Base-by-base conservation (phyloP, 192 early-diverging fungal species). In the Podila horticola region DNA sequence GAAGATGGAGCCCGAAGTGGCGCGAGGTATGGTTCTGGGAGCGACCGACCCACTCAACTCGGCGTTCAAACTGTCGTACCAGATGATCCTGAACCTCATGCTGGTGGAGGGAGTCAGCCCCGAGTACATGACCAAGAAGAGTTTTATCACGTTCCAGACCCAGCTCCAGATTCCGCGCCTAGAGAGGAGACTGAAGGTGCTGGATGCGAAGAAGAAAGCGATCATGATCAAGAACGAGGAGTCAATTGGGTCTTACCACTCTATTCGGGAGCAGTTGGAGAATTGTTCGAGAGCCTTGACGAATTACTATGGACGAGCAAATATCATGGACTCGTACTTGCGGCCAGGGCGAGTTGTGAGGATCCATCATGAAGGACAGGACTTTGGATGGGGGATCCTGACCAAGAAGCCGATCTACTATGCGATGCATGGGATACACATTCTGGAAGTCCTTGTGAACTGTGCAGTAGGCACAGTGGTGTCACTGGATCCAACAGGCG, bases 11-110 rank as follows among this genome's bases (percentile, higher is more conserved):
- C 94, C 96, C 2, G 85, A 79, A 0, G 90, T 95, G 2, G 94
- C 96, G 63, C 96, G 97, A 75, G 83, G 86, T 31, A 98, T 98
- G 96, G 86, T 98, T 62, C 95, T 94, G 60, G 85, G 84, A 68
- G 73, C 90, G 70, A 86, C 93, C 0, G 92, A 94, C 73, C 86
- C 91, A 28, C 85, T 98, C 57, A 92, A 95, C 75, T 95, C 94
- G 33, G 96, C 96, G 1, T 98, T 97, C 84, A 95, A 96, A 67
- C 82, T 98, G 26, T 94, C 91, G 28, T 97, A 97, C 84, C 91
- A 94, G 72, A 98, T 98, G 97, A 91, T 98, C 31, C 82, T 98
- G 15, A 98, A 97, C 66, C 79, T 98, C 85, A 83, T 96, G 77
- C 89, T 96, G 34, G 94, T 98, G 31, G 97, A 98, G 83, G 95